Percentiles rank a stretch among this genome's conserved stretches.
Evolutionary conservation across 2,329 filamentous ascomycete species (phyloP).

Genomic region (Graphilbum ipis-grandicollis): DNA sequence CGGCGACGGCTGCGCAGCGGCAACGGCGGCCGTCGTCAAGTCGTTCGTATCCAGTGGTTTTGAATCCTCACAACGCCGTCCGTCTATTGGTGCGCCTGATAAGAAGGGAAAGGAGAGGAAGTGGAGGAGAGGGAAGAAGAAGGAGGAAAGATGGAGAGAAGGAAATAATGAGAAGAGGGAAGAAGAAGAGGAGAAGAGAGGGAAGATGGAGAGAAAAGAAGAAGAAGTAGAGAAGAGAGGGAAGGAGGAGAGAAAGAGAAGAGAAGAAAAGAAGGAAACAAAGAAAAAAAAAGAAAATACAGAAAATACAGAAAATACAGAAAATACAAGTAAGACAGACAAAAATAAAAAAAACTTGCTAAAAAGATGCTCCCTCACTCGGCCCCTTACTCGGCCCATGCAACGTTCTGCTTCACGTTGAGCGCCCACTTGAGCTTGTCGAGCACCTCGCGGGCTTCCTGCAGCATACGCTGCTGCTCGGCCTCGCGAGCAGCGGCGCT

Average conservation of each 20-base stretch:
- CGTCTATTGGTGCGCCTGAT: too few species aligned
- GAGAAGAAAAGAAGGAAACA: background rate
- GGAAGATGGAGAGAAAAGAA: background rate
- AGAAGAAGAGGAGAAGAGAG: too few species aligned
- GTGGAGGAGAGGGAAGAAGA: too few species aligned
- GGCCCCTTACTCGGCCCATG: conserved; percentile 30
- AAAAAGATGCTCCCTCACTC: background rate
- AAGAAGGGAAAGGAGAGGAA: too few species aligned
- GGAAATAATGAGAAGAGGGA: too few species aligned
- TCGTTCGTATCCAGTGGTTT: too few species aligned
- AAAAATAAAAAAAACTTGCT: background rate
- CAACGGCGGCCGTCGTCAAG: too few species aligned
- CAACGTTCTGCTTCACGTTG: conserved; percentile 44
- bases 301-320: background rate
- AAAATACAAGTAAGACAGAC: background rate
- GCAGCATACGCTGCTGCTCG: conserved; percentile 41
- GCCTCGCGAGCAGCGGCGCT: conserved; percentile 39
- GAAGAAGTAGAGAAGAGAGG: background rate
- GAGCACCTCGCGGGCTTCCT: conserved; percentile 41
- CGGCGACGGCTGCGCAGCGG: too few species aligned
- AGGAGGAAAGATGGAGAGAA: too few species aligned
- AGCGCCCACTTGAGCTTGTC: conserved; percentile 59
- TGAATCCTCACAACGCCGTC: background rate
- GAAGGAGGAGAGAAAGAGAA: background rate
- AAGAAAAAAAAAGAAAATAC: background rate